Conservation (phyloP, 1,139 yeast genomes). For the Spathaspora sp. region DNA sequence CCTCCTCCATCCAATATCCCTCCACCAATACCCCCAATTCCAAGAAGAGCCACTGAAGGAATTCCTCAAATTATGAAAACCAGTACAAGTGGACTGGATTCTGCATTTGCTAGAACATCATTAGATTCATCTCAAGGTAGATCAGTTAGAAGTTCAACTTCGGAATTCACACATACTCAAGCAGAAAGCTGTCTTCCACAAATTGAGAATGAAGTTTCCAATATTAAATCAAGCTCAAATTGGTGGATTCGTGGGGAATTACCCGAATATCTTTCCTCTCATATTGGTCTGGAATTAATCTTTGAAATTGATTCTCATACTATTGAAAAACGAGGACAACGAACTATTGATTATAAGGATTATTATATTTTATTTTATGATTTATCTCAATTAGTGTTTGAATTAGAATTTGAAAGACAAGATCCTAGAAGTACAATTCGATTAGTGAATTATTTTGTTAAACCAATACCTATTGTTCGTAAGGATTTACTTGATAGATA, state of each 20-base stretch:
- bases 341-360: conserved; percentile 53
- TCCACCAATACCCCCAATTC: not conserved
- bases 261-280: conserved; percentile 54
- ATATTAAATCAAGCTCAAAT: conserved; percentile 32
- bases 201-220: conserved; percentile 33
- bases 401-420: conserved; percentile 52
- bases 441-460: conserved; percentile 39
- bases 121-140: conserved; percentile 3
- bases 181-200: conserved; percentile 29
- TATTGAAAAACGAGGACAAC: conserved; percentile 58
- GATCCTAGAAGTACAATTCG: conserved; percentile 57
- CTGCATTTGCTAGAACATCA: conserved; percentile 16
- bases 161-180: conserved; percentile 22
- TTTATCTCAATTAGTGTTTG: conserved; percentile 64
- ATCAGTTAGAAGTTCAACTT: not conserved
- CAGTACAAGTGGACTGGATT: conserved; percentile 12
- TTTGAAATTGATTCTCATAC: conserved; percentile 66
- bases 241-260: conserved; percentile 71
- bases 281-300: conserved; percentile 48
- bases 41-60: not conserved
- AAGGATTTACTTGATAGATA: conserved; percentile 51
- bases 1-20: conserved; percentile 1
- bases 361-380: conserved; percentile 75
- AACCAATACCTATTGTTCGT: conserved; percentile 49
- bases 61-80: not conserved